These are phyloP conservation scores for Populus ilicifolia DNA, from an alignment of 345 rosid species.

Conservation along the genomic window DNA sequence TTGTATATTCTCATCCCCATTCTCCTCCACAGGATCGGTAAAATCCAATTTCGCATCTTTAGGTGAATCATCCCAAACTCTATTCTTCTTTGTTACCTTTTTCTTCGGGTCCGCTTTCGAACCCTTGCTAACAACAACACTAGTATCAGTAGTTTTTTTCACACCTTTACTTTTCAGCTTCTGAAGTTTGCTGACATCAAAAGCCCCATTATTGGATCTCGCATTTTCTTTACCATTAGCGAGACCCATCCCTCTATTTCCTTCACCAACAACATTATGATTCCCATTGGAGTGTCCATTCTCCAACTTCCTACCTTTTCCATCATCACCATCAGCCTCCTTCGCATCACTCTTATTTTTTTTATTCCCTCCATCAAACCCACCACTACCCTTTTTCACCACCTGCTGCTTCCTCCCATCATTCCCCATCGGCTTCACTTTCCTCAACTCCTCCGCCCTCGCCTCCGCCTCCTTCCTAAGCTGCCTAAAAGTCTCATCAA, in stretches of 20 bases:
- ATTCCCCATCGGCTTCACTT: constrained; percentile 49
- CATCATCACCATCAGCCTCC: constrained; percentile 57
- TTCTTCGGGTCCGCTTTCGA: constrained; percentile 72
- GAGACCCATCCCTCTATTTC: constrained; percentile 41
- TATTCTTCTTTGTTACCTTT: constrained; percentile 72
- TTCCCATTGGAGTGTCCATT: constrained; percentile 62
- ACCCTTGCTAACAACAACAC: constrained; percentile 59
- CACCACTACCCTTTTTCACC: constrained; percentile 42
- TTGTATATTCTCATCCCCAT: constrained; percentile 47
- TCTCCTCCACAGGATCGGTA: constrained; percentile 61
- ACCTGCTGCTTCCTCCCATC: constrained; percentile 63
- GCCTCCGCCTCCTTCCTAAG: constrained; percentile 91
- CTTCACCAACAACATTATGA: constrained; percentile 35
- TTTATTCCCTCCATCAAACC: constrained; percentile 57
- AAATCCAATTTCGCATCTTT: constrained; percentile 71
- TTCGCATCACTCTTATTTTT: constrained; percentile 38
- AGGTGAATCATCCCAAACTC: constrained; percentile 94
- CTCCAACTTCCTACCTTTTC: constrained; percentile 44
- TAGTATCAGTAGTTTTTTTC: constrained; percentile 69
- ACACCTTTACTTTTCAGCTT: constrained; percentile 84
- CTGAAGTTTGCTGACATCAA: constrained; percentile 89
- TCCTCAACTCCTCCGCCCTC: constrained; percentile 79
- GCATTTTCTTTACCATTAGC: constrained; percentile 80
- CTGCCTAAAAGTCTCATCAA: constrained; percentile 86
- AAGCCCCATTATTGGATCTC: constrained; percentile 60